Base-by-base conservation (phyloP, 1,284 basidiomycete genomes). In the Cystobasidium sp. region DNA sequence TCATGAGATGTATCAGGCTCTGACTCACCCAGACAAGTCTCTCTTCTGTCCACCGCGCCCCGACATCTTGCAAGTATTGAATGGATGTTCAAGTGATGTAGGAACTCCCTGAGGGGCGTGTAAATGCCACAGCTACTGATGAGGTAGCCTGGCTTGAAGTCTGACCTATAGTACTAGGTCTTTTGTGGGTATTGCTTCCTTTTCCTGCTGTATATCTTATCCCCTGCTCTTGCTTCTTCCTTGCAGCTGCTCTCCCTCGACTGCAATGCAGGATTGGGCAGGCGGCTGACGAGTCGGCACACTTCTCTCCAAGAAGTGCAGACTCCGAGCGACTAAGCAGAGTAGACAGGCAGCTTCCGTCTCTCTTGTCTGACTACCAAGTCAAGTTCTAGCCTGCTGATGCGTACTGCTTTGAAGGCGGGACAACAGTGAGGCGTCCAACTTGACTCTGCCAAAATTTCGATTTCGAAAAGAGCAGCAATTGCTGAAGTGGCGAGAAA, bases 1-100 rank as follows among this genome's bases (percentile, higher is more conserved):
- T 55, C 9, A 20, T n/a, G 55, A 31, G 20, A 18, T 41, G 2
- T 22, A 22, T 8, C 12, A 16, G 22, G 41, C 22, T 14, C 3
- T n/a, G 37, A 72, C 70, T 55, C 53, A 73, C 70, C 70, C 70
- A 37, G 62, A 65, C 62, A 73, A 52, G 62, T 73, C 70, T 44
- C 63, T 65, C 62, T 73, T 73, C 63, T 73, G 70, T 37, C 64
- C 64, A 31, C 31, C 31, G 37, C 56, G 59, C 41, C 56, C 69
- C 22, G 69, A 43, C 69, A 71, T 71, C 24, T 49, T 71, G 69
- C 39, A 61, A 44, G 20, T 39, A 16, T 49, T 63, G 31, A n/a
- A 53, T 41, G 12, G 69, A 16, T 52, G 44, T 53, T 46, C 41
- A 63, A 37, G 61, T 39, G 22, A 10, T 22, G 43, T 20, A 49